These are phyloP conservation scores for Tylopilus subfusipes DNA, from an alignment of 768 basidiomycete species.

Conservation along the genomic window DNA sequence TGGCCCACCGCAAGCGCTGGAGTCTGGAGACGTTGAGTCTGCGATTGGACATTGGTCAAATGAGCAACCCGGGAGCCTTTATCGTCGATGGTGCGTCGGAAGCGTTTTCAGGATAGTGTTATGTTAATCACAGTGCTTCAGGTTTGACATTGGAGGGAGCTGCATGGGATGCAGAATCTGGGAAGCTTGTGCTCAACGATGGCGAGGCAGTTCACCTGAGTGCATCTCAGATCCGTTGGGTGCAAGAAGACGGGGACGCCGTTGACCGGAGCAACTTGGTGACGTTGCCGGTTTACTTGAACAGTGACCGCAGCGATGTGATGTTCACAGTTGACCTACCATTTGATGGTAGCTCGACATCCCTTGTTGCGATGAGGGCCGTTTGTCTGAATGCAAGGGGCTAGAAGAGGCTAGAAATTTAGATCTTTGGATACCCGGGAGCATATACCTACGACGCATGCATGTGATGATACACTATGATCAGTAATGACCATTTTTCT, in stretches of 20 bases:
- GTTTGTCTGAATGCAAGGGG: constrained; percentile 86
- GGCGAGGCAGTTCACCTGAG: constrained; percentile 76
- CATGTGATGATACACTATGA: constrained; percentile 17
- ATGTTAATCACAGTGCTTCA: constrained; percentile 30
- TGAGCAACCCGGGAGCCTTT: constrained; percentile 76
- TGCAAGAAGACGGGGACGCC: constrained; percentile 49
- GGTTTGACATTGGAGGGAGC: constrained; percentile 89
- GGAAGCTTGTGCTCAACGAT: constrained; percentile 75
- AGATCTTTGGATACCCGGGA: constrained; percentile 21
- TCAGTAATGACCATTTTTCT: constrained; percentile 17
- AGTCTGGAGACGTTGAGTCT: constrained; percentile 86
- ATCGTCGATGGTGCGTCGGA: constrained; percentile 74
- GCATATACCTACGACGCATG: constrained; percentile 25
- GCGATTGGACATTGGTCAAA: constrained; percentile 75
- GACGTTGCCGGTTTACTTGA: constrained; percentile 90
- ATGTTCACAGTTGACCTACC: constrained; percentile 87
- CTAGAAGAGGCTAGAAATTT: constrained; percentile 27
- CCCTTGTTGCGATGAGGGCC: constrained; percentile 80
- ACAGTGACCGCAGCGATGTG: constrained; percentile 83
- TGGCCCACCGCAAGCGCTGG: constrained; percentile 89
- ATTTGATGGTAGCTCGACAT: constrained; percentile 61
- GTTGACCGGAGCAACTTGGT: constrained; percentile 44
- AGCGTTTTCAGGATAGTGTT: background rate
- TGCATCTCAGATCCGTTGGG: constrained; percentile 86
- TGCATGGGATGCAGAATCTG: constrained; percentile 52